Conservation (phyloP, 331 rosid species). For the Malus hybrid region DNA sequence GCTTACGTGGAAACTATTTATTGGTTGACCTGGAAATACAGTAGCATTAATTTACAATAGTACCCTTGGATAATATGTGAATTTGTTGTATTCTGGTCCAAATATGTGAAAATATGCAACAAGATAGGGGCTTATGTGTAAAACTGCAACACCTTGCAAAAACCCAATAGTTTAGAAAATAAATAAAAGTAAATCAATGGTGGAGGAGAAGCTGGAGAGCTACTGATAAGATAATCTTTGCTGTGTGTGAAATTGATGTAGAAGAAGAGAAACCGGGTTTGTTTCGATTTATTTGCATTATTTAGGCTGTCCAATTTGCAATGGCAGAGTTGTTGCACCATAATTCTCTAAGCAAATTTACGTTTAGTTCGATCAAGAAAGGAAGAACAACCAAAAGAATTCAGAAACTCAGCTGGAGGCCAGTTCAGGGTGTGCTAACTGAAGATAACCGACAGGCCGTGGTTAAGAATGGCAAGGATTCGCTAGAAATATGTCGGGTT, state of each 20-base stretch:
- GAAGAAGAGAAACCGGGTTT: not conserved
- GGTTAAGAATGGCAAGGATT: slow-evolving; percentile 57
- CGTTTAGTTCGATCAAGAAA: slow-evolving; percentile 1
- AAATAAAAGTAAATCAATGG: not conserved
- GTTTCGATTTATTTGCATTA: not conserved
- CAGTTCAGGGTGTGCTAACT: slow-evolving; percentile 34
- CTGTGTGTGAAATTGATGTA: not conserved
- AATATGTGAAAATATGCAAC: too few species aligned
- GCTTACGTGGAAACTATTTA: not conserved
- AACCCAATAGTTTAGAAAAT: not conserved
- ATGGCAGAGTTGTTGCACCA: slow-evolving; percentile 47
- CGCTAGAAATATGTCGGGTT: slow-evolving; percentile 57
- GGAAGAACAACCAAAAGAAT: slow-evolving; percentile 19
- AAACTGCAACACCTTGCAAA: not conserved
- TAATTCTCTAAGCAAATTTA: slow-evolving; percentile 27
- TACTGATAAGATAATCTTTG: not conserved
- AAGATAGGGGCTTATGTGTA: not conserved
- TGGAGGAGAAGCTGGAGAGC: not conserved
- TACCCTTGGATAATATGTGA: not conserved
- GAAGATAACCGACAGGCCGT: slow-evolving; percentile 27
- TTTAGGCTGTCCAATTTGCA: slow-evolving; percentile 10
- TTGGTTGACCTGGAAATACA: not conserved
- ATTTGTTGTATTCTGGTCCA: too few species aligned
- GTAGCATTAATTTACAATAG: not conserved
- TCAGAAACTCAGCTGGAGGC: slow-evolving; percentile 15